Conservation (phyloP, 1,284 basidiomycete species). For the Trichosporon inkin region DNA sequence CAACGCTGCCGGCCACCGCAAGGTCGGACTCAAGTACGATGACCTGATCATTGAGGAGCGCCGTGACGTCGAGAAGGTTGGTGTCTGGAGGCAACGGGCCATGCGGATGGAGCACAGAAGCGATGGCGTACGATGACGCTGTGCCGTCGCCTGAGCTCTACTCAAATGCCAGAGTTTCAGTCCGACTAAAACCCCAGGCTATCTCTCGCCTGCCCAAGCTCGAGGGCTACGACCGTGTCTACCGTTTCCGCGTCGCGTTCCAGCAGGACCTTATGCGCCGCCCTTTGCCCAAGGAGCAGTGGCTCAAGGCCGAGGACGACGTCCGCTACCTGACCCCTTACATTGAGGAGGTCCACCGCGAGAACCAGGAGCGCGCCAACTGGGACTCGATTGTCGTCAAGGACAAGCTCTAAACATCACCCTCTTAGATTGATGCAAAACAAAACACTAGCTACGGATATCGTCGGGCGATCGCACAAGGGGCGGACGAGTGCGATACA, state of each 20-base stretch:
- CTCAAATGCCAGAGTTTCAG: neutral
- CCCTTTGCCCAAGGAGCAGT: constrained; percentile 78
- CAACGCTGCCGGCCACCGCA: constrained; percentile 74
- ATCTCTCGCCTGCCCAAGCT: constrained; percentile 71
- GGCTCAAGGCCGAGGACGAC: constrained; percentile 77
- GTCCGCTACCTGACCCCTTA: constrained; percentile 81
- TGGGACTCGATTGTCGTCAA: constrained; percentile 70
- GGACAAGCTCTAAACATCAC: constrained; percentile 28
- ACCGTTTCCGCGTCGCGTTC: constrained; percentile 79
- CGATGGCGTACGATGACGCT: neutral
- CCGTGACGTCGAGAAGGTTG: constrained; percentile 75
- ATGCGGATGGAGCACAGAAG: constrained; percentile 50
- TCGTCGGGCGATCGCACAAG: too few species aligned
- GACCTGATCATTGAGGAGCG: constrained; percentile 91
- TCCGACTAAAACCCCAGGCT: constrained; percentile 58
- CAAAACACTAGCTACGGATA: constrained; percentile 11
- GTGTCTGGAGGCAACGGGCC: constrained; percentile 51
- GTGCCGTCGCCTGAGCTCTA: neutral
- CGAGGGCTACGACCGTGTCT: constrained; percentile 86
- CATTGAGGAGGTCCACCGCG: constrained; percentile 68
- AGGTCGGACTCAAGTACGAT: constrained; percentile 89
- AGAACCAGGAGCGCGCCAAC: constrained; percentile 71
- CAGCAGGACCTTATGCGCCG: constrained; percentile 77
- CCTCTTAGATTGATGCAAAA: constrained; percentile 11
- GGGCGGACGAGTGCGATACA: neutral